These are phyloP conservation scores for Yamadazyma trypodendri DNA, from an alignment of 1,139 yeast species.

Conservation along the genomic window DNA sequence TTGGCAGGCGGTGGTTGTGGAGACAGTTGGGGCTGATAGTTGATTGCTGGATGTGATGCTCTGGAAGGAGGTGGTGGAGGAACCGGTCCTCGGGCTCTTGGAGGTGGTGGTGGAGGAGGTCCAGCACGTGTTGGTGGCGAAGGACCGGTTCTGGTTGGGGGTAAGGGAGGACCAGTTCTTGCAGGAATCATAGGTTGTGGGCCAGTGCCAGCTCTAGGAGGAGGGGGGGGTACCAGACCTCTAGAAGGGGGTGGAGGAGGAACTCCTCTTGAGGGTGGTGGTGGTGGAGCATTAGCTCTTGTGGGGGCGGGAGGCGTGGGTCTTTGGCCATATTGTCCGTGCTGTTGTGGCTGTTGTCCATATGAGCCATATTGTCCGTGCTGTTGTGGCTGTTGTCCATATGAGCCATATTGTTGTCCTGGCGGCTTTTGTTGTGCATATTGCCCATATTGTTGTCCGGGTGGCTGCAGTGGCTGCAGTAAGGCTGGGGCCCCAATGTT, in stretches of 20 bases:
- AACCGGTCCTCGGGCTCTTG: slow-evolving; percentile 27
- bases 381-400: slow-evolving; percentile 1
- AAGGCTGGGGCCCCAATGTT: slow-evolving; percentile 21
- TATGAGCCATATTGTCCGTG: too few species aligned
- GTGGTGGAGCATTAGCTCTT: slow-evolving; percentile 16
- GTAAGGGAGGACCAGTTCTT: slow-evolving; percentile 23
- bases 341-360: slow-evolving; percentile 1
- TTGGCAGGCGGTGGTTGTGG: slow-evolving; percentile 8
- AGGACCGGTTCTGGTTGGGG: slow-evolving; percentile 14
- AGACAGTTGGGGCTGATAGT: slow-evolving; percentile 21
- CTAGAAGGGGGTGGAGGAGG: slow-evolving; percentile 23
- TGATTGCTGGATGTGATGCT: slow-evolving; percentile 5
- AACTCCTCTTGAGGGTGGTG: slow-evolving; percentile 18
- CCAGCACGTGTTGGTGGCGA: slow-evolving; percentile 19
- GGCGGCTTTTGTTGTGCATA: slow-evolving; percentile 1
- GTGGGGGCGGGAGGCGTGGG: slow-evolving; percentile 1
- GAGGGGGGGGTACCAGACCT: slow-evolving; percentile 22
- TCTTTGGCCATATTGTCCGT: background rate
- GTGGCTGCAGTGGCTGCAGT: slow-evolving; percentile 1
- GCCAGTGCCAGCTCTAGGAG: slow-evolving; percentile 10
- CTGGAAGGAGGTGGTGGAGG: slow-evolving; percentile 16
- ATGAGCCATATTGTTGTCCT: background rate
- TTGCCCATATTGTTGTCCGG: background rate
- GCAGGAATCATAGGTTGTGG: slow-evolving; percentile 39
- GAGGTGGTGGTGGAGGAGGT: slow-evolving; percentile 34